Evolutionary conservation across 2,329 filamentous ascomycete genomes (phyloP).

Genomic region (Juglanconis oblonga): DNA sequence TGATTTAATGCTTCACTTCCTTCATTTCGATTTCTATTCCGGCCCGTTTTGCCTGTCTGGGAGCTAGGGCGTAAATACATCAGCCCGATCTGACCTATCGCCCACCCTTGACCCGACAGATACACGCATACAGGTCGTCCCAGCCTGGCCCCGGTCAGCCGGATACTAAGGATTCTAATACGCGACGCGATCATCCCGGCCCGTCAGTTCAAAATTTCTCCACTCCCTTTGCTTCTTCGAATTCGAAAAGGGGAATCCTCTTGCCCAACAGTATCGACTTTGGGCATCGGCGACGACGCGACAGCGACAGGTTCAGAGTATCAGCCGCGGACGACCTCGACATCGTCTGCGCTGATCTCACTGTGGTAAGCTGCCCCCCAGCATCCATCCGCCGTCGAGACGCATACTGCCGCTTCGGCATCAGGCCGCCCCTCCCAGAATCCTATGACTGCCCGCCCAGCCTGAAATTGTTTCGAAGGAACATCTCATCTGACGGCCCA

Average conservation of each 20-base stretch:
- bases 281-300: constrained; percentile 18
- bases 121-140: not conserved
- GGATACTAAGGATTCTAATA: constrained; percentile 12
- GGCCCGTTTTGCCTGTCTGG: not conserved
- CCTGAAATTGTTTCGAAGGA: not conserved
- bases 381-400: not conserved
- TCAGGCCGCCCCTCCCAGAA: not conserved
- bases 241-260: constrained; percentile 7
- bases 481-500: constrained; percentile 10
- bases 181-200: constrained; percentile 19
- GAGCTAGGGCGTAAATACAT: not conserved
- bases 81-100: constrained; percentile 1
- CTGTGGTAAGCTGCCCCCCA: constrained; percentile 39
- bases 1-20: not conserved
- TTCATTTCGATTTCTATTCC: not conserved
- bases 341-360: constrained; percentile 64
- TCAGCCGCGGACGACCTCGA: constrained; percentile 57
- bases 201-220: constrained; percentile 11
- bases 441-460: not conserved
- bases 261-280: constrained; percentile 19
- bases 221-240: constrained; percentile 10
- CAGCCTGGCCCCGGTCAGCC: constrained; percentile 7
- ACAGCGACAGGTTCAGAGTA: constrained; percentile 35
- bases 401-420: not conserved
- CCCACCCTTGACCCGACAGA: constrained; percentile 2